phyloP scores from a whole-genome alignment of 2,329 filamentous ascomycete species.

The Cytospora mali region DNA sequence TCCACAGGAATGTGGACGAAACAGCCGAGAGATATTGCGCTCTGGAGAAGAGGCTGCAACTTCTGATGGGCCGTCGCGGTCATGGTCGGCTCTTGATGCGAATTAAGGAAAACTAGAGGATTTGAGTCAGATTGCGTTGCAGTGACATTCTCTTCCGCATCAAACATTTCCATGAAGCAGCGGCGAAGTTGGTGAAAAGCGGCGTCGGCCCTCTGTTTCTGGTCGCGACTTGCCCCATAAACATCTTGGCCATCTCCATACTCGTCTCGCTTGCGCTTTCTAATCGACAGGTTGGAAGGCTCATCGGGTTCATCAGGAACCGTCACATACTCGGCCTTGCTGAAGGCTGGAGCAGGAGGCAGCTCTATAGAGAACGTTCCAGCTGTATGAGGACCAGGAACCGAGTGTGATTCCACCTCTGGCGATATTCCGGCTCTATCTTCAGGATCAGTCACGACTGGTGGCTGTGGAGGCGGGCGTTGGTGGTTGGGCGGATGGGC shows the following conservation, averaged over 20 bases:
- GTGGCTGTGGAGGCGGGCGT: constrained; percentile 36
- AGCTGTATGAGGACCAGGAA: constrained; percentile 27
- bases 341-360: constrained; percentile 43
- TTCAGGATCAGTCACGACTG: constrained; percentile 13
- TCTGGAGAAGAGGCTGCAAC: constrained; percentile 73
- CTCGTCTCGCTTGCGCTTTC: constrained; percentile 57
- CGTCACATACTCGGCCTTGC: constrained; percentile 56
- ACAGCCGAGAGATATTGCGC: constrained; percentile 68
- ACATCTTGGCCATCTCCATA: constrained; percentile 57
- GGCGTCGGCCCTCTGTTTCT: constrained; percentile 78
- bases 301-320: constrained; percentile 51
- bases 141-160: constrained; percentile 72
- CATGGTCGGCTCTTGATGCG: constrained; percentile 67
- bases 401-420: constrained; percentile 25
- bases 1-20: constrained; percentile 75
- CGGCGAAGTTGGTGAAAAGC: constrained; percentile 71
- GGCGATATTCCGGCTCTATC: constrained; percentile 7
- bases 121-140: constrained; percentile 57
- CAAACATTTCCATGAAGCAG: constrained; percentile 72
- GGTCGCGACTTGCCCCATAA: constrained; percentile 68
- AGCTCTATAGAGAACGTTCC: constrained; percentile 53
- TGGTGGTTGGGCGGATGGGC: constrained; percentile 30
- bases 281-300: constrained; percentile 50
- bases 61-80: constrained; percentile 68
- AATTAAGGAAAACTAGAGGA: constrained; percentile 55